Conservation (phyloP, 768 basidiomycete species). For the Clavulina sp. region DNA sequence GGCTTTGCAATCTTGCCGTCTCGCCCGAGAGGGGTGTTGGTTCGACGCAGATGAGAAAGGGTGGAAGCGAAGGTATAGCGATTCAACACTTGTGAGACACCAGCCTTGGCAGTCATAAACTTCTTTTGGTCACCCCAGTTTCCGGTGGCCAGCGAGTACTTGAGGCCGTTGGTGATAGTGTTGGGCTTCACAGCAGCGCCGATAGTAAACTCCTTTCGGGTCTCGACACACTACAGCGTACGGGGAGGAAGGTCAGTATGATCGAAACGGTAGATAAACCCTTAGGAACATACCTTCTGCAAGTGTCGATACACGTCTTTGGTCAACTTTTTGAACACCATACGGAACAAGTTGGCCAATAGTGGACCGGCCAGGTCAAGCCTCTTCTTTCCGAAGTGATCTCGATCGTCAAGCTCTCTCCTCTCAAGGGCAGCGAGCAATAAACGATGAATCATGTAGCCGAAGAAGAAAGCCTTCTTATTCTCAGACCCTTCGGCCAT, state of each 20-base stretch:
- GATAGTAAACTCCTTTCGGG: constrained; percentile 87
- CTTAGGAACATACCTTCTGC: constrained; percentile 53
- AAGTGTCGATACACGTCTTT: constrained; percentile 94
- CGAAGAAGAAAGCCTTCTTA: constrained; percentile 98
- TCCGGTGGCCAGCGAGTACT: constrained; percentile 94
- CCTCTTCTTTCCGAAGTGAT: constrained; percentile 98
- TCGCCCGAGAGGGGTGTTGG: constrained; percentile 93
- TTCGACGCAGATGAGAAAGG: constrained; percentile 90
- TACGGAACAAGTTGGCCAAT: constrained; percentile 91
- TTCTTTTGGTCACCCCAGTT: constrained; percentile 99
- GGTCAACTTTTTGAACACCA: constrained; percentile 91
- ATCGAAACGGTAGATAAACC: too few species aligned
- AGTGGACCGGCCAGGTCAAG: constrained; percentile 91
- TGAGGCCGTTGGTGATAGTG: constrained; percentile 94
- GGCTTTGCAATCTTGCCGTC: constrained; percentile 99
- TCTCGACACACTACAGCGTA: constrained; percentile 69
- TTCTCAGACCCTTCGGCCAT: constrained; percentile 92
- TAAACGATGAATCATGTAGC: constrained; percentile 97
- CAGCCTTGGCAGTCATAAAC: constrained; percentile 92
- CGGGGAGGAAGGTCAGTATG: neutral
- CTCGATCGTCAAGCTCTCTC: constrained; percentile 93
- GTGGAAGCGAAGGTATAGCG: constrained; percentile 98
- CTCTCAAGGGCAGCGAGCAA: constrained; percentile 85
- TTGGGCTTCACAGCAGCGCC: constrained; percentile 85
- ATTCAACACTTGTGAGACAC: constrained; percentile 97